phyloP scores from a whole-genome alignment of 1,284 basidiomycete genomes.

The Peniophora sp. region DNA sequence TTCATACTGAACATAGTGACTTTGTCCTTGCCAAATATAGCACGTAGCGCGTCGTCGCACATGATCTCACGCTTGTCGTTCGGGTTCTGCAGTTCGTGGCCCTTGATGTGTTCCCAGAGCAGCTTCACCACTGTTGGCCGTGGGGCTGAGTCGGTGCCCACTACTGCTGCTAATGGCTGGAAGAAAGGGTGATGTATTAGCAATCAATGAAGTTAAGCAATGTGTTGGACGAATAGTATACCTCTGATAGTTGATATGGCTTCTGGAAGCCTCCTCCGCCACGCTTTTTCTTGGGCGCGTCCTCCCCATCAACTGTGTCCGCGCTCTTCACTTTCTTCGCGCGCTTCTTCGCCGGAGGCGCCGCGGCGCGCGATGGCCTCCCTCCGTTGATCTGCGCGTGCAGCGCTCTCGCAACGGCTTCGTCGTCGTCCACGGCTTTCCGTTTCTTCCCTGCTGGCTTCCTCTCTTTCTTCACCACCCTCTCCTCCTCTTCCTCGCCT shows the following conservation, averaged over 20 bases:
- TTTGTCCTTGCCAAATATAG: conserved; percentile 66
- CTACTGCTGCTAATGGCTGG: neutral
- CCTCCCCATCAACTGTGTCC: conserved; percentile 40
- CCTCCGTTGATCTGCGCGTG: conserved; percentile 59
- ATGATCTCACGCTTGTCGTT: conserved; percentile 73
- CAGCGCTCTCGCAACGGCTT: conserved; percentile 53
- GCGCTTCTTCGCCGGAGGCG: conserved; percentile 31
- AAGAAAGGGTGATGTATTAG: too few relatives aligned
- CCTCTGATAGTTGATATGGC: conserved; percentile 67
- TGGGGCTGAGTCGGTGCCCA: conserved; percentile 48
- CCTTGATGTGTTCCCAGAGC: conserved; percentile 81
- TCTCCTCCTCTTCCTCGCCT: conserved; percentile 18
- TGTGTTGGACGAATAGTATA: conserved; percentile 9
- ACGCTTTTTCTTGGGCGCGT: conserved; percentile 21
- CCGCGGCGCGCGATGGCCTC: conserved; percentile 22
- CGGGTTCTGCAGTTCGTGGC: conserved; percentile 73
- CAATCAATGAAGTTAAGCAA: neutral
- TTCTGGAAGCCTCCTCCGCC: conserved; percentile 57
- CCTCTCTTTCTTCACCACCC: conserved; percentile 23
- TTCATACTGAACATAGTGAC: conserved; percentile 47
- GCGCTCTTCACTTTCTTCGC: conserved; percentile 41
- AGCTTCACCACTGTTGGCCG: conserved; percentile 86
- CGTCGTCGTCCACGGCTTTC: conserved; percentile 20
- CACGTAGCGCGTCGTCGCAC: conserved; percentile 63
- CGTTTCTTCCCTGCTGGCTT: conserved; percentile 16